phyloP scores from a whole-genome alignment of 1,139 yeast species.

The Hemisphaericaspora xylanilytica region DNA sequence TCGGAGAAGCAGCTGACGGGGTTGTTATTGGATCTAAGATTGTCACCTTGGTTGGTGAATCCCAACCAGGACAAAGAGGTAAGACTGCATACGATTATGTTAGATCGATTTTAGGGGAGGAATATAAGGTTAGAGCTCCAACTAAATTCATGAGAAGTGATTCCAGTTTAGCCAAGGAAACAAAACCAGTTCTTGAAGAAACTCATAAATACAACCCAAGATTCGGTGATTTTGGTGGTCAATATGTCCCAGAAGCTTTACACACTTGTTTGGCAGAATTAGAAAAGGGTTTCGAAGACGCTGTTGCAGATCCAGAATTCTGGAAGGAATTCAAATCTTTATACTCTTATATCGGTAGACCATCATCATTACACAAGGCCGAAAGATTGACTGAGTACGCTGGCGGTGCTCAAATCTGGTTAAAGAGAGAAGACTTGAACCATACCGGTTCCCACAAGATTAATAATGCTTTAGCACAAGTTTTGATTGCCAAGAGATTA shows the following conservation, averaged over 20 bases:
- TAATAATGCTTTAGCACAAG: conserved; percentile 95
- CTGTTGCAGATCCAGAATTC: conserved; percentile 82
- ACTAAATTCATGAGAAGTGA: conserved; percentile 20
- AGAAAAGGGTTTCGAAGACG: conserved; percentile 81
- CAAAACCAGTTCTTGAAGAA: conserved; percentile 51
- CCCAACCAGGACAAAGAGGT: conserved; percentile 59
- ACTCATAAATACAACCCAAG: conserved; percentile 59
- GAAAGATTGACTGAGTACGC: conserved; percentile 85
- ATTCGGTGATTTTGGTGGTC: conserved; percentile 97
- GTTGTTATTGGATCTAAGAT: conserved; percentile 93
- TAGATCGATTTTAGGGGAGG: conserved; percentile 65
- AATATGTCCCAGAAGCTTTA: conserved; percentile 95
- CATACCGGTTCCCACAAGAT: conserved; percentile 98
- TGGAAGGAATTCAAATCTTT: conserved; percentile 89
- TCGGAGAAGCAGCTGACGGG: conserved; percentile 83
- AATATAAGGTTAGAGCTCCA: conserved; percentile 39
- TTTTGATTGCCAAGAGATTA: conserved; percentile 82
- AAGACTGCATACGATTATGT: conserved; percentile 66
- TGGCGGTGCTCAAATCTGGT: conserved; percentile 98
- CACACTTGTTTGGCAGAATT: conserved; percentile 88
- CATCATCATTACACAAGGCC: conserved; percentile 88
- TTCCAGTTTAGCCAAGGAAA: conserved; percentile 22
- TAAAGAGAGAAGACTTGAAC: conserved; percentile 95
- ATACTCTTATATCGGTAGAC: conserved; percentile 91
- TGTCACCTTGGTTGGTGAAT: conserved; percentile 63